Base-by-base conservation (phyloP, 2,329 filamentous ascomycete genomes). In the Xylariales sp. region DNA sequence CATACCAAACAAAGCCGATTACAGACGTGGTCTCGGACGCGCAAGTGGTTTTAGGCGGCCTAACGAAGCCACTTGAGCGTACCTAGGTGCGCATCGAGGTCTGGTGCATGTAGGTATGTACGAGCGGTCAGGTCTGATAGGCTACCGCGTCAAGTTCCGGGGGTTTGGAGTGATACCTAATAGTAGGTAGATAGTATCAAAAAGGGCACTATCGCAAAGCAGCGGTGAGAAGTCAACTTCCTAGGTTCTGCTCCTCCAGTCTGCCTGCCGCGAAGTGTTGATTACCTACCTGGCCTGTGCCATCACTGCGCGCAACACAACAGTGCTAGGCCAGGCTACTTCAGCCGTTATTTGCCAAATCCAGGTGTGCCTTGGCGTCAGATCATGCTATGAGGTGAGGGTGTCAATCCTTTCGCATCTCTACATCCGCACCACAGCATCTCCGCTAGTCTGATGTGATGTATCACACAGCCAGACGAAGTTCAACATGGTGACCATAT, bases 181-280 rank as follows among this genome's bases (percentile, higher is more conserved):
- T n/a, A n/a, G n/a, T n/a, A n/a, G n/a, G n/a, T n/a, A n/a, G n/a
- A n/a, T n/a, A n/a, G n/a, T n/a, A n/a, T n/a, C n/a, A n/a, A n/a
- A n/a, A n/a, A n/a, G n/a, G n/a, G n/a, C n/a, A n/a, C n/a, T n/a
- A n/a, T n/a, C 12, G 19, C 15, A n/a, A 31, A 39, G 15, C 36
- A 31, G 36, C 36, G 36, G 36, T 39, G 36, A 39, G 36, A 24
- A 29, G 27, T 39, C 36, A 31, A n/a, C 20, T 29, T 31, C 20
- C 18, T 9, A n/a, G 22, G 20, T 38, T 15, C 28, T 15, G 14
- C n/a, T n/a, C 24, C n/a, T 20, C 3, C 6, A 34, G n/a, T 16
- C 32, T 34, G 32, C 32, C 32, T 34, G 32, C 32, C 32, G 32
- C 14, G 14, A 34, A 10, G 16, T 10, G n/a, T 9, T 16, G 15